Base-by-base conservation (phyloP, 257 asterid species). In the Ligustrum vulgare region DNA sequence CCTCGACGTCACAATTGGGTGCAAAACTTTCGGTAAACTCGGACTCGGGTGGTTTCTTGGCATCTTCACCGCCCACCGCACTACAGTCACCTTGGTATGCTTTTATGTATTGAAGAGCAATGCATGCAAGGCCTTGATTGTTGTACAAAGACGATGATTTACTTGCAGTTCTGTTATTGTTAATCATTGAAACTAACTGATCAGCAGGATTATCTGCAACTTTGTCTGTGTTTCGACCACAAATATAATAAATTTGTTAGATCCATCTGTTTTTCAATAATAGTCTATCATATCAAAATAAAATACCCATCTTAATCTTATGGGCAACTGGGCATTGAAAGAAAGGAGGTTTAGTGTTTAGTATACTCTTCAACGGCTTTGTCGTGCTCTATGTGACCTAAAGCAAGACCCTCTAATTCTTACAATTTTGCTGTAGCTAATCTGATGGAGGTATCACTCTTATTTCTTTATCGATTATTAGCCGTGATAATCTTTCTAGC, bases 171-270 rank as follows among this genome's bases (percentile, higher is more conserved):
- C 98, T 76, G 8, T 94, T 94, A 23, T 77, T 76, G 83, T 89
- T 94, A 73, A 94, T 41, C 22, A 32, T 41, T 25, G 87, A 77
- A 22, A 94, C 83, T 13, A 93, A 82, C 86, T 90, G 74, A 45
- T 93, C 97, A 3, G 97, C 97, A 68, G 98, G 98, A 79, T 94
- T 94, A 37, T 92, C 89, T 41, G 98, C 87, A 56, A 88, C 91
- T 75, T 89, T 93, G 73, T 60, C 97, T 90, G 93, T 63, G 15
- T 73, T 81, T 66, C 28, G 13, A 78, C 67, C 22, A 35, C 35
- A 74, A 18, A 73, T 78, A 47, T 47, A 63, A 23, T 49, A 54
- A 67, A 41, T 63, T 70, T 62, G 65, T 15, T 63, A 56, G 20
- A 70, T 49, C 41, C 60, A 65, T 74, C 13, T 13, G 51, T 3